Base-by-base conservation (phyloP, 2,329 filamentous ascomycete species). In the Rutstroemia sp. region DNA sequence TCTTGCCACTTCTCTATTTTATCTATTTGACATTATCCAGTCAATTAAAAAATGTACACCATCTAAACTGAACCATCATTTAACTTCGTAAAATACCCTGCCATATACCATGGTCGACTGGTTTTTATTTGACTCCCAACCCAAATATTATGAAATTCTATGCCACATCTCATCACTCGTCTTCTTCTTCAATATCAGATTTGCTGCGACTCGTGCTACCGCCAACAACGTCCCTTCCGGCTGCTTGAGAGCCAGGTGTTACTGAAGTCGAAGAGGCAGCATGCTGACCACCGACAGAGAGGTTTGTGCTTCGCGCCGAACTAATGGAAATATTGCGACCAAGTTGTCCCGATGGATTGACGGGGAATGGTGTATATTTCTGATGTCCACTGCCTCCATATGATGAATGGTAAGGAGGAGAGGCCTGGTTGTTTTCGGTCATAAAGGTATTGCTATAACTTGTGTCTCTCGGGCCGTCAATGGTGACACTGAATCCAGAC, bases 401-500 rank as follows among this genome's bases (percentile, higher is more conserved):
- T 44, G 52, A 39, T 10, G 52, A 52, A 10, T 44, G 34, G 7
- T 51, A 51, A 17, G 42, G 21, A 9, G 48, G 30, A 30, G 16
- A 2, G 6, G 48, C 16, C 14, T 17, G n/a, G 12, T 37, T 27
- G 2, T 37, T 30, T 39, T 52, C 54, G 27, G 44, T 27, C 25
- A 25, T 39, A 19, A 51, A 42, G 17, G 53, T 23, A 44, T 25
- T 56, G 34, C 17, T 47, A 17, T 50, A 51, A 21, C 46, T 30
- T 25, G 27, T 41, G n/a, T 41, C 10, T 19, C 34, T 39, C 5
- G 54, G 49, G 12, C 44, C 41, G 4, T 51, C 48, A 42, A 48
- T 52, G 9, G 54, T 57, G 38, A 57, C 54, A n/a, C 48, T 53
- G 14, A 57, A 52, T 7, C 54, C 49, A 7, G 41, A 27, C 9